Conservation (phyloP, 345 rosid species). For the Eucalyptus microcorys region DNA sequence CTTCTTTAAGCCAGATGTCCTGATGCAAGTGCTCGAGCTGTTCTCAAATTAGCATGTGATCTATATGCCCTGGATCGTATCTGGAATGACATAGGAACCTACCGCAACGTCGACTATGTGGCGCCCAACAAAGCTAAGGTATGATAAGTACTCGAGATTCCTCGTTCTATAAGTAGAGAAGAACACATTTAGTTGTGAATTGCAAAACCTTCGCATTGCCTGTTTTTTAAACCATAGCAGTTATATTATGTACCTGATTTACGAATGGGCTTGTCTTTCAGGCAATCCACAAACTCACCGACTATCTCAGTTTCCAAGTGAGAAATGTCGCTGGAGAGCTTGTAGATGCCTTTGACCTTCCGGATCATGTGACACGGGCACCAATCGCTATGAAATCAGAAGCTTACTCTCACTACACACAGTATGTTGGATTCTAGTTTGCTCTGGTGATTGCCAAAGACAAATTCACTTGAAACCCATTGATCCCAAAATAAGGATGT, state of each 20-base stretch:
- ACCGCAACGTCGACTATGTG: slow-evolving; percentile 83
- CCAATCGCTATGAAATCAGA: slow-evolving; percentile 93
- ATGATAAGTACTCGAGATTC: not conserved
- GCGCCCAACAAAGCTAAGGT: slow-evolving; percentile 99
- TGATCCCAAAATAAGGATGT: not conserved
- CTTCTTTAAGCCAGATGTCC: slow-evolving; percentile 43
- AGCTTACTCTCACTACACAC: slow-evolving; percentile 88
- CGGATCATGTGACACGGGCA: slow-evolving; percentile 72
- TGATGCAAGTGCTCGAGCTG: slow-evolving; percentile 57
- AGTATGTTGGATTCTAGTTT: slow-evolving; percentile 57
- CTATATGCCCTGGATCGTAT: slow-evolving; percentile 92
- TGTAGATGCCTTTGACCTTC: slow-evolving; percentile 75
- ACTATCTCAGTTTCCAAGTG: slow-evolving; percentile 83
- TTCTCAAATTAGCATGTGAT: slow-evolving; percentile 83
- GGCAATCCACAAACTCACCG: slow-evolving; percentile 91
- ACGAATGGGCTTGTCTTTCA: not conserved
- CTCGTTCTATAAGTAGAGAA: not conserved
- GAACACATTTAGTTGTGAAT: not conserved
- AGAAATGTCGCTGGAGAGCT: slow-evolving; percentile 74
- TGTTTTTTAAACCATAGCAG: not conserved
- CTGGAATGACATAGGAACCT: slow-evolving; percentile 95
- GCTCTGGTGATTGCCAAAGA: not conserved
- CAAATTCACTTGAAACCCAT: not conserved
- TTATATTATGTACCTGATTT: not conserved
- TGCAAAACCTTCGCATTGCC: not conserved